Base-by-base conservation (phyloP, 805 yeast species). In the Nakazawaea siamensis region DNA sequence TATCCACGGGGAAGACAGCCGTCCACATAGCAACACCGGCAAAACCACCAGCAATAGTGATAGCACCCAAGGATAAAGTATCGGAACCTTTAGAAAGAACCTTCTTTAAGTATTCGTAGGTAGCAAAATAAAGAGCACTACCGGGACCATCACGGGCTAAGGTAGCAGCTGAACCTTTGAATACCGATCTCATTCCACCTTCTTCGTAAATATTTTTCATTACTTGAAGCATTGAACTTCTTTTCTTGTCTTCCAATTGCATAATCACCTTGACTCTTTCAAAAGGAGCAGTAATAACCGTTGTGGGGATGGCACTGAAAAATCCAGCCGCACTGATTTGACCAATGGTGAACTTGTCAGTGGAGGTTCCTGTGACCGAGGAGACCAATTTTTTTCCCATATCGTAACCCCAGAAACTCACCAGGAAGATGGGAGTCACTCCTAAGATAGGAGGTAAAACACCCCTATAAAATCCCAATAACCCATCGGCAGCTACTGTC, bases 11-110 rank as follows among this genome's bases (percentile, higher is more conserved):
- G 83, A 87, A 90, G 14, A 90, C 92, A 16, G 82, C 84, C 20
- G 80, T 60, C 98, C 98, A 90, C 98, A 90, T 90, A 9, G 95
- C 76, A 42, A 90, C 84, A 52, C 98, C 98, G 1, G 97, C 95
- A 52, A 76, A 70, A 16, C 97, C 98, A 56, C 98, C 98, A 24
- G 97, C 95, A 28, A 82, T 65, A 45, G 85, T 74, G 41, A 92
- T 75, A 21, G 92, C 87, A 17, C 70, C 59, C 28, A 90, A 62
- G 5, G 88, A 80, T 51, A 86, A 51, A 32, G 72, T 65, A 38
- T 70, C 63, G 24, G 73, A 75, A 16, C 74, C 73, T 5, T 57
- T 58, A 10, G 86, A 67, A 45, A 82, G 65, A 39, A 54, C 59
- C 38, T 71, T 67, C 60, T 92, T 92, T 42, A 85, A 60, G 43